Conservation (phyloP, 371 early-diverging fungal genomes). For the Mucor velutinosus region DNA sequence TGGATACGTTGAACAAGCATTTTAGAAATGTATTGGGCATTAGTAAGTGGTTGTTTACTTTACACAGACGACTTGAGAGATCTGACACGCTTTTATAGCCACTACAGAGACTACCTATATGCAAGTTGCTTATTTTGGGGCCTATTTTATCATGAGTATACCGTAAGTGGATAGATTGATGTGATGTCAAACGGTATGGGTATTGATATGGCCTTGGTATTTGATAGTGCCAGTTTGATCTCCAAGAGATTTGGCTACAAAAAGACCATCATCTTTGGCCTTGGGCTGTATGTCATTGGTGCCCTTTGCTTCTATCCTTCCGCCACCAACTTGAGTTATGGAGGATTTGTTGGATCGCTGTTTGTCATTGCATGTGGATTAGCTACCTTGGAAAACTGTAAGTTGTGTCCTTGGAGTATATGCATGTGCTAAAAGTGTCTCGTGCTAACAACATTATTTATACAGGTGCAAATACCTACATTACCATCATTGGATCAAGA, state of each 20-base stretch:
- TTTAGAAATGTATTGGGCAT: constrained; percentile 44
- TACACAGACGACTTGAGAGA: not conserved
- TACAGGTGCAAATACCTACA: constrained; percentile 47
- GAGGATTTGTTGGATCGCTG: constrained; percentile 48
- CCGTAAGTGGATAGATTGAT: constrained; percentile 34
- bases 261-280: constrained; percentile 43
- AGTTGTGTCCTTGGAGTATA: not conserved
- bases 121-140: constrained; percentile 57
- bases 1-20: constrained; percentile 52
- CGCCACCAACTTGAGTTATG: constrained; percentile 34
- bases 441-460: not conserved
- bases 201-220: not conserved
- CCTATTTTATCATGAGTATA: constrained; percentile 48
- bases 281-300: constrained; percentile 48
- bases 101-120: constrained; percentile 50
- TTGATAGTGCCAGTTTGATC: constrained; percentile 43
- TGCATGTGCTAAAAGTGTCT: too few relatives aligned
- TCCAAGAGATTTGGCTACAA: constrained; percentile 48
- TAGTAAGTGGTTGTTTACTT: constrained; percentile 25
- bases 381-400: constrained; percentile 51
- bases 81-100: constrained; percentile 15
- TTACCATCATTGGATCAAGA: constrained; percentile 43
- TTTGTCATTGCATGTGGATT: constrained; percentile 54
- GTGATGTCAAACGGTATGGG: not conserved
- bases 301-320: constrained; percentile 52